These are phyloP conservation scores for Phialophora expanda DNA, from an alignment of 2,329 filamentous ascomycete genomes.

Conservation along the genomic window DNA sequence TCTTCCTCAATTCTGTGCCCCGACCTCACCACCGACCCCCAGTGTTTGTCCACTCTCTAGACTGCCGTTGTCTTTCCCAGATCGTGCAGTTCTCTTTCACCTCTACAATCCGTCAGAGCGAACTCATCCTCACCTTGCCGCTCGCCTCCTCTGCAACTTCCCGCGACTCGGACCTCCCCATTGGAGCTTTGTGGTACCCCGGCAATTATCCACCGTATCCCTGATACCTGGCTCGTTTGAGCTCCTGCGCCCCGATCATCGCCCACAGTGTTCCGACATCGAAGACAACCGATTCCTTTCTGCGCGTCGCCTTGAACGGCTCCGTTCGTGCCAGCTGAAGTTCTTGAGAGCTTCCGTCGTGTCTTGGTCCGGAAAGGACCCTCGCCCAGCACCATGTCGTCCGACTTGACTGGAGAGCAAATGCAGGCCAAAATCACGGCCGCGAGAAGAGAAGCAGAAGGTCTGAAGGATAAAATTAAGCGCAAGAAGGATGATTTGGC, in stretches of 20 bases:
- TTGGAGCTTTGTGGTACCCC: constrained; percentile 16
- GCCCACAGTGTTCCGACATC: constrained; percentile 30
- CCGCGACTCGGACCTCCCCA: constrained; percentile 16
- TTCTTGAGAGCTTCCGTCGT: constrained; percentile 29
- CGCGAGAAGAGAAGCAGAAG: constrained; percentile 95
- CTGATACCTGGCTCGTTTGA: constrained; percentile 33
- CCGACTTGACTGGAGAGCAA: constrained; percentile 58
- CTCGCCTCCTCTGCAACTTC: constrained; percentile 9
- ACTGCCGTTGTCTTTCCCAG: constrained; percentile 2
- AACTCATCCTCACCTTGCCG: constrained; percentile 3
- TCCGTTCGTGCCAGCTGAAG: constrained; percentile 36
- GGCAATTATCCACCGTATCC: constrained; percentile 30
- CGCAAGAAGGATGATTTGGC: constrained; percentile 99
- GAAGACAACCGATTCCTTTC: constrained; percentile 47
- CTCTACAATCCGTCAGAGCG: not conserved
- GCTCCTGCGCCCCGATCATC: constrained; percentile 28
- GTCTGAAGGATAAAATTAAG: constrained; percentile 98
- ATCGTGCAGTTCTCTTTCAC: constrained; percentile 5
- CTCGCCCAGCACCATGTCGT: constrained; percentile 48
- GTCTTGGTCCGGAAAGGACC: constrained; percentile 40
- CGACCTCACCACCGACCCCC: constrained; percentile 28
- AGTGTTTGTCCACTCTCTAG: not conserved
- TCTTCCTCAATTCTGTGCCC: constrained; percentile 24
- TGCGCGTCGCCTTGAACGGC: constrained; percentile 28
- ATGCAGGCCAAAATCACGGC: constrained; percentile 94